Percentiles rank a stretch among this genome's conserved stretches.
These are phyloP conservation scores for Fusarium haematococcum DNA, from an alignment of 2,329 filamentous ascomycete genomes.

Conservation along the genomic window DNA sequence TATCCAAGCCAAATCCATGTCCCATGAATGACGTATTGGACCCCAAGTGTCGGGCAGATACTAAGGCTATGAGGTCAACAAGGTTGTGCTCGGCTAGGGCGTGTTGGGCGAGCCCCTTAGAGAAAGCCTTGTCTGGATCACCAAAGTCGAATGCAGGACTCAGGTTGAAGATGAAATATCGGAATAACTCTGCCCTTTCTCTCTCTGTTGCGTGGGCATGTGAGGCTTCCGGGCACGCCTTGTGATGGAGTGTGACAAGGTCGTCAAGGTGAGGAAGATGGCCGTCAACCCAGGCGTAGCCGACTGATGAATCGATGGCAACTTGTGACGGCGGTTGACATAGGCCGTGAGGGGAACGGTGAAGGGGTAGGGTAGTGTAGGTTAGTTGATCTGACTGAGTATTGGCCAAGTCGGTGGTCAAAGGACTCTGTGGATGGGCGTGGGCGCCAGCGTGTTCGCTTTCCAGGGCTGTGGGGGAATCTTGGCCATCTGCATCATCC, in stretches of 20 bases:
- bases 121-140: not conserved
- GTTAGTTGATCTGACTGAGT: not conserved
- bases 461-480: not conserved
- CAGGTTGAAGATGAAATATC: not conserved
- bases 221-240: not conserved
- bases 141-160: not conserved
- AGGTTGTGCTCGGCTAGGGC: not conserved
- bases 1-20: not conserved
- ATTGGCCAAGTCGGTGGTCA: not conserved
- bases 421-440: not conserved
- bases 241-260: not conserved
- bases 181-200: not conserved
- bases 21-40: not conserved
- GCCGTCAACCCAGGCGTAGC: not conserved
- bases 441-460: not conserved
- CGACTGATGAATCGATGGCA: not conserved
- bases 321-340: not conserved
- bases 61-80: not conserved
- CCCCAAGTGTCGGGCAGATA: not conserved
- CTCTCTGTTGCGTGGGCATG: not conserved
- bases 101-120: not conserved
- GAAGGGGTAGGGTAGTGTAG: not conserved
- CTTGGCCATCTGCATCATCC: not conserved
- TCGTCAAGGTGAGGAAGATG: not conserved
- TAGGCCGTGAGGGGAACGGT: not conserved